Base-by-base conservation (phyloP, 139 green algal species). In the Mesotaenium endlicherianum region DNA sequence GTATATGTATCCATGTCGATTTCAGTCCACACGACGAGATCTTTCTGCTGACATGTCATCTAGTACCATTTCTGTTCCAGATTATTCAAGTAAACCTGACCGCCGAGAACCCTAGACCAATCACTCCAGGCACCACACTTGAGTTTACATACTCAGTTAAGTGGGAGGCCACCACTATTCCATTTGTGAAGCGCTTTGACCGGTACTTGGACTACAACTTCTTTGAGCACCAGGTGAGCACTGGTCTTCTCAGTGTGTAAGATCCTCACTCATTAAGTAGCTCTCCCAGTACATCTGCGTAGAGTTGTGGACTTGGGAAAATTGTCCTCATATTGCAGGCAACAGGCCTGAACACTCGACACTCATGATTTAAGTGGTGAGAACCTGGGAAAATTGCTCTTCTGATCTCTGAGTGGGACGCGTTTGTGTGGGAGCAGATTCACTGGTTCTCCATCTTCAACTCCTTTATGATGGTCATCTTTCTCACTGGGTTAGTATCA, bases 371-470 rank as follows among this genome's bases (percentile, higher is more conserved):
- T n/a, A n/a, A n/a, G n/a, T n/a, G n/a, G n/a, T n/a, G n/a, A n/a
- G n/a, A n/a, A n/a, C n/a, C n/a, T n/a, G n/a, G n/a, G n/a, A n/a
- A n/a, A n/a, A n/a, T n/a, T n/a, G n/a, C n/a, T n/a, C n/a, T n/a
- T n/a, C n/a, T n/a, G n/a, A n/a, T n/a, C n/a, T n/a, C n/a, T n/a
- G n/a, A n/a, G n/a, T n/a, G n/a, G n/a, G n/a, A n/a, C n/a, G n/a
- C n/a, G n/a, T n/a, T n/a, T n/a, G n/a, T n/a, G n/a, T n/a, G n/a
- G 44, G 16, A 70, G 44, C 82, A 98, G 92, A 98, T 98, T 85
- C 95, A 98, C 88, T 98, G 95, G 95, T 98, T 98, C 90, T 95
- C 91, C 77, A 96, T 99, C 82, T 94, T 98, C 92, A 99, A 99
- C 90, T 95, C 90, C 36, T 98, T 98, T 92, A 97, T 99, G 93